These are phyloP conservation scores for Fusarium citri DNA, from an alignment of 2,329 filamentous ascomycete genomes.

Conservation along the genomic window DNA sequence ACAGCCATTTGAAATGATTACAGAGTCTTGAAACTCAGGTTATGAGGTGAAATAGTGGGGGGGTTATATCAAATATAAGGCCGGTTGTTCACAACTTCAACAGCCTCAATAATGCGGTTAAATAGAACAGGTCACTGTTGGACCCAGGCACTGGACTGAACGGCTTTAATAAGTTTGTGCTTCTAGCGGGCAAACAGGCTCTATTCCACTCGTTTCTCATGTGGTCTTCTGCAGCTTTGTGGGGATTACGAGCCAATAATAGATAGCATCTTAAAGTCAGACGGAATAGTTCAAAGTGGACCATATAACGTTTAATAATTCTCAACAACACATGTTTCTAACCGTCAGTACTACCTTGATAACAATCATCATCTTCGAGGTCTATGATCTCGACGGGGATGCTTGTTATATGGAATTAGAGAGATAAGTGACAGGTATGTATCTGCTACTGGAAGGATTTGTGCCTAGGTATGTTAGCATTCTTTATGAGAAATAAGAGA, in stretches of 20 bases:
- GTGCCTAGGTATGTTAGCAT: background rate
- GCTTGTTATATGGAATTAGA: background rate
- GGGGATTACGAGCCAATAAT: conserved; percentile 43
- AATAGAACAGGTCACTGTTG: conserved; percentile 13
- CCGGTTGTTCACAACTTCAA: background rate
- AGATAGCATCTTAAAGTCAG: conserved; percentile 4
- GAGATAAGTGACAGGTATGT: background rate
- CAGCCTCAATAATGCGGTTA: conserved; percentile 22
- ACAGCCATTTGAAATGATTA: conserved; percentile 36
- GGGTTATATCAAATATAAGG: background rate
- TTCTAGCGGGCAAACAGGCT: conserved; percentile 3
- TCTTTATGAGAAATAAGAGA: background rate
- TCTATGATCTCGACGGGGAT: background rate
- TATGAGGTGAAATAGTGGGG: conserved; percentile 10
- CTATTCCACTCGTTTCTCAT: conserved; percentile 35
- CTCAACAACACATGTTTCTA: background rate
- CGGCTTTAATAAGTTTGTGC: conserved; percentile 21
- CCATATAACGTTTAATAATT: background rate
- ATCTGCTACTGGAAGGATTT: background rate
- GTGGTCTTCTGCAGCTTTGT: conserved; percentile 21
- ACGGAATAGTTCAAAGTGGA: conserved; percentile 16
- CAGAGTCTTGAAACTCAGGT: background rate
- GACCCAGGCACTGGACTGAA: background rate
- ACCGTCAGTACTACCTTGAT: background rate
- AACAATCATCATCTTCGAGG: background rate